Percentiles rank a stretch among this genome's conserved stretches.
phyloP scores from a whole-genome alignment of 768 basidiomycete species.

The Naganishia randhawae region DNA sequence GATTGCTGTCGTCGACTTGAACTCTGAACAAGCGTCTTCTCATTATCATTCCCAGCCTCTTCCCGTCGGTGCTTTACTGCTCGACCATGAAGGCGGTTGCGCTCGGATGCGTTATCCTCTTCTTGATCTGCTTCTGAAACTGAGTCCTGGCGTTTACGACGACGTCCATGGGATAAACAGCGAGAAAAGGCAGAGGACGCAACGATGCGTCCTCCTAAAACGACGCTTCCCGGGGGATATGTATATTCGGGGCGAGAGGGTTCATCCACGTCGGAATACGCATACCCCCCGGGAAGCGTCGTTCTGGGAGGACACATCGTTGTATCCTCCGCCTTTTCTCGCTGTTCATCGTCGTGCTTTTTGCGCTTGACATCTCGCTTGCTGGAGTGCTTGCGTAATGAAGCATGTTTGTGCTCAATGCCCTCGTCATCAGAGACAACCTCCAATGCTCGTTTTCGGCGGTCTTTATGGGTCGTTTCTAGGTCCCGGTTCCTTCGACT shows the following conservation, averaged over 20 bases:
- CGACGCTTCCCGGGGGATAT: too few relatives aligned
- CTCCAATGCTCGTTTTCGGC: background rate
- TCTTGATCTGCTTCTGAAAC: background rate
- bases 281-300: background rate
- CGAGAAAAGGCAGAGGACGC: too few relatives aligned
- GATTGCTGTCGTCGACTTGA: background rate
- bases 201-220: too few relatives aligned
- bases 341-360: background rate
- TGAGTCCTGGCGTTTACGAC: conserved; percentile 1
- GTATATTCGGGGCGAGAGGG: background rate
- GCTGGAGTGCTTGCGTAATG: background rate
- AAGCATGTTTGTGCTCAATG: background rate
- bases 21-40: conserved; percentile 1
- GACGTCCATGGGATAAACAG: background rate
- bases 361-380: background rate
- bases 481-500: too few relatives aligned
- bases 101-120: background rate
- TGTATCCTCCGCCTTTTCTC: background rate
- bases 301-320: background rate
- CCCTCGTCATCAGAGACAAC: background rate
- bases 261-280: background rate
- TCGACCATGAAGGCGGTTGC: background rate
- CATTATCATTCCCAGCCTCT: background rate
- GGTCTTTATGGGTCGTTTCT: too few relatives aligned
- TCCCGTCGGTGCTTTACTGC: background rate